Evolutionary conservation across 192 early-diverging fungal genomes (phyloP), one percentile per base, ranked within the genome.

Genomic region (Gigaspora rosea): DNA sequence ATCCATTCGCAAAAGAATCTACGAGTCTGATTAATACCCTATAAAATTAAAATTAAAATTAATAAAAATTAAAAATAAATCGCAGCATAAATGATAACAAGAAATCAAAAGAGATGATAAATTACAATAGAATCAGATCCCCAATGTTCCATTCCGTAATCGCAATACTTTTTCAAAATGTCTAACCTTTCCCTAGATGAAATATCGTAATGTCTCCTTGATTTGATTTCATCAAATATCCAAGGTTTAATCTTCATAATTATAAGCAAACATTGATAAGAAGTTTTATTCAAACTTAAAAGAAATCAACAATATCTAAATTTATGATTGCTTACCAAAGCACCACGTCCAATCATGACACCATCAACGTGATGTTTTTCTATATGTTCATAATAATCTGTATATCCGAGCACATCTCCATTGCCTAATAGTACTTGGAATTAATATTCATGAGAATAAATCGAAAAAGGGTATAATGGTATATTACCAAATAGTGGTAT

Each of bases 131-230:
- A 90, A 81, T 99, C 96, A 8, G 90, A 90, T 54, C 96, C 96
- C 97, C 97, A 99, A 78, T 96, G 92, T 80, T 98, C 97, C 62
- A 98, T 81, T n/a, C 96, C 97, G 79, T 87, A 95, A 32, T 89
- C 76, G 13, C 89, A 90, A 86, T 91, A 99, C 54, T 89, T 79
- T 73, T 89, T 90, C 73, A 99, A 80, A 50, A 99, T 93, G 66
- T 97, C 97, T 59, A 99, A 88, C 18, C 97, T 92, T 85, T 99
- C 96, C 6, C 82, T 73, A 1, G 94, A 88, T 36, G 91, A 91
- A 71, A 99, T 99, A 78, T 99, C 97, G 91, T 93, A 97, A 69
- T 95, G 87, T 16, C 89, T 82, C 61, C 91, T 88, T 50, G 92
- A 90, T 73, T 94, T 90, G 76, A 99, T 97, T 79, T 99, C 97